Base-by-base conservation (phyloP, 148 eudicot species). In the Chenopodium suecicum region DNA sequence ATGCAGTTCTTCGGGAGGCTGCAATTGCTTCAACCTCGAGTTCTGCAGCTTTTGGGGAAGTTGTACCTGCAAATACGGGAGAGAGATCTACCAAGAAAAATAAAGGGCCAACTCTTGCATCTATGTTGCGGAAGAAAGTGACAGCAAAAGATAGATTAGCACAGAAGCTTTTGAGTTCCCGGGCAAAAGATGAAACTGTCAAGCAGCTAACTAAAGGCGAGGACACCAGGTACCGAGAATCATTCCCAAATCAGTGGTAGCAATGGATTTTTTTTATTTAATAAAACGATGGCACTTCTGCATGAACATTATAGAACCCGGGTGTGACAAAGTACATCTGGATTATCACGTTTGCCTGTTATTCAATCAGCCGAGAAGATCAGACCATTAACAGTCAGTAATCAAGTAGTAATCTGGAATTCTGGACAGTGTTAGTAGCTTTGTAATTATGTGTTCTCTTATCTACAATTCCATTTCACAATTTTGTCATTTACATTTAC, bases 61-160 rank as follows among this genome's bases (percentile, higher is more conserved):
- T 83, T 76, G 64, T 63, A 20, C 90, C 77, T 71, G 75, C 72
- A 73, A 60, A 23, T 27, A 66, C 46, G 65, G 78, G 81, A 46
- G 89, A 77, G 54, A 83, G 84, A 74, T 73, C 85, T 78, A 81
- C 84, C 25, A 11, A 50, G 17, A 89, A 83, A 70, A 87, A 66
- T 77, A 89, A 93, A 85, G 92, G 86, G 85, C 84, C 85, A 17
- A 89, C 93, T 20, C 91, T 95, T 48, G 92, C 98, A 58, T 90
- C 98, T n/a, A 95, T 95, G 99, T 82, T 95, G 87, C 89, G 86
- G 58, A 92, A 88, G 93, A 95, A 94, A 87, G 98, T 88, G 68
- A 92, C 94, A 27, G 44, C 92, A 3, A 95, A 91, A 84, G 94
- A 89, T 86, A 87, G 99, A 86, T 85, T 94, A 79, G 89, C 90